phyloP scores from a whole-genome alignment of 495 filamentous ascomycete species.

The Xylaria cubensis region DNA sequence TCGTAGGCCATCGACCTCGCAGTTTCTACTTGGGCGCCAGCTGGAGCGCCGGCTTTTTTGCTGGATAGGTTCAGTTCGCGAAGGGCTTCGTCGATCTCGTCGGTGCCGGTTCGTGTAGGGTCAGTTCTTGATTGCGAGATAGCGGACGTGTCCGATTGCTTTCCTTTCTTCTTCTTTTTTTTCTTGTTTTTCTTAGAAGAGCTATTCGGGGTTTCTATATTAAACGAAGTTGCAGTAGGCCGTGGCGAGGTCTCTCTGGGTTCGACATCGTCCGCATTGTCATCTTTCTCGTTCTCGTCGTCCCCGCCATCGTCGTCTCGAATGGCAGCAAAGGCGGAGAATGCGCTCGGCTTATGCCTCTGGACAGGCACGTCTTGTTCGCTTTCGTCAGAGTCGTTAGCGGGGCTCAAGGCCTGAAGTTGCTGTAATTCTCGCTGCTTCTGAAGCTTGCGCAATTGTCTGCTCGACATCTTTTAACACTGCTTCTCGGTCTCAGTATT shows the following conservation, averaged over 20 bases:
- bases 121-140: constrained; percentile 18
- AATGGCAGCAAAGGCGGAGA: constrained; percentile 59
- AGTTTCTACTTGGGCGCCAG: constrained; percentile 22
- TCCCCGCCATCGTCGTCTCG: constrained; percentile 42
- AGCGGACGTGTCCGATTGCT: constrained; percentile 36
- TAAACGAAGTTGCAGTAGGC: constrained; percentile 49
- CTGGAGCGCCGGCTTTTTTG: constrained; percentile 19
- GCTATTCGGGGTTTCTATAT: constrained; percentile 40
- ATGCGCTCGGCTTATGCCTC: constrained; percentile 46
- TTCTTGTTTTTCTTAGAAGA: constrained; percentile 66
- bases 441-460: constrained; percentile 79
- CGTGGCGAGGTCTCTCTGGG: constrained; percentile 31
- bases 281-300: constrained; percentile 48
- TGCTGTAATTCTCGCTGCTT: constrained; percentile 67
- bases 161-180: constrained; percentile 66
- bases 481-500: background rate
- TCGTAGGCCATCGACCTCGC: constrained; percentile 36
- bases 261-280: constrained; percentile 46
- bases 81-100: constrained; percentile 86
- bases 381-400: constrained; percentile 50
- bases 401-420: constrained; percentile 33
- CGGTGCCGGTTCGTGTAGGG: constrained; percentile 51
- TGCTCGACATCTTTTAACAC: constrained; percentile 71
- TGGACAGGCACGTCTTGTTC: constrained; percentile 50
- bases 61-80: constrained; percentile 62